These are phyloP conservation scores for Pythium monospermum DNA, from an alignment of 352 stramenopile genomes.

Conservation along the genomic window DNA sequence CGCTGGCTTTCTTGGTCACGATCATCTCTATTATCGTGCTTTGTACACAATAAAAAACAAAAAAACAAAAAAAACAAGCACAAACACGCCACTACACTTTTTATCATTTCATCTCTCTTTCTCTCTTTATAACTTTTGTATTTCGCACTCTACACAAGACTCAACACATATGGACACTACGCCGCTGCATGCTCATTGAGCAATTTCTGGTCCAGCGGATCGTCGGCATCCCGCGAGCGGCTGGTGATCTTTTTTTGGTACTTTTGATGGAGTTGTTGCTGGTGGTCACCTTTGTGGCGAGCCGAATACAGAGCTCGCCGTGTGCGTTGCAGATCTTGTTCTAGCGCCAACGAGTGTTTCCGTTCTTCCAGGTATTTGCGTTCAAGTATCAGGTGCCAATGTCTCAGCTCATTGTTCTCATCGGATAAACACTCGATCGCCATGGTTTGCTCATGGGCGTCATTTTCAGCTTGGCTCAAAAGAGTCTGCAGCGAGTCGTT, in stretches of 20 bases:
- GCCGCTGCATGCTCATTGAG: no score
- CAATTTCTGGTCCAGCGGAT: no score
- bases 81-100: neutral
- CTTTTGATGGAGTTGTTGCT: neutral
- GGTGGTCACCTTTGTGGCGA: conserved; percentile 12
- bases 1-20: conserved; percentile 53
- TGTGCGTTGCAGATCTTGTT: conserved; percentile 61
- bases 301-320: conserved; percentile 16
- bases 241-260: neutral
- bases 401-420: conserved; percentile 72
- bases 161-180: no score
- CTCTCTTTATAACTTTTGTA: no score
- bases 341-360: conserved; percentile 49
- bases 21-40: conserved; percentile 66
- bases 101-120: neutral
- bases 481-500: conserved; percentile 68
- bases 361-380: conserved; percentile 64
- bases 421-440: conserved; percentile 72
- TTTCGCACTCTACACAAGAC: no score
- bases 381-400: conserved; percentile 56
- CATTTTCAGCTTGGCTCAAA: conserved; percentile 53
- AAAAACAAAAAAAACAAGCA: conserved; percentile 8
- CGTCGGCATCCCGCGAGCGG: no score
- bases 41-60: conserved; percentile 35
- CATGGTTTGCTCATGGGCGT: conserved; percentile 51